Base-by-base conservation (phyloP, 768 basidiomycete species). In the Pleurotus platypus region DNA sequence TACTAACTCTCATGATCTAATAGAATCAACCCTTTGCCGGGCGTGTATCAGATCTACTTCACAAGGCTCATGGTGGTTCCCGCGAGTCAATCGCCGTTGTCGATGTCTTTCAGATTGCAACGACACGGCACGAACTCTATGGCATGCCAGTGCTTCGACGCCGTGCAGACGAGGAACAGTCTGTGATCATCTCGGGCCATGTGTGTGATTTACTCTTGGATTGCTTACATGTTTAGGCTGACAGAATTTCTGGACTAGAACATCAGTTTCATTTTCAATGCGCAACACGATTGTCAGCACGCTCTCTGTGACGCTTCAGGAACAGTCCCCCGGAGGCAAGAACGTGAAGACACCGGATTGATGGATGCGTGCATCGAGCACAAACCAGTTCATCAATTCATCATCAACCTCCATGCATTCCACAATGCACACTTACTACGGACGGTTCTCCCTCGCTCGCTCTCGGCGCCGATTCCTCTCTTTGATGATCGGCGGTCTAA, bases 381-480 rank as follows among this genome's bases (percentile, higher is more conserved):
- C 49, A 45, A 22, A 8, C 56, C 66, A 22, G 54, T 66, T 22
- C 46, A 48, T 5, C 51, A 59, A 8, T 71, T 56, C 47, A 27
- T 72, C 15, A 57, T 71, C 43, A 71, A 71, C 39, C 61, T 61
- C 6, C 62, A 66, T 49, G 64, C 63, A 0, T 54, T 70, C 1
- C 70, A 72, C 58, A 71, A 71, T 56, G 60, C 64, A 1, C 56
- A 49, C 8, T 49, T 65, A 1, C 47, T 68, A 7, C 57, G 63
- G 22, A 24, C 18, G 18, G 18, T 18, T 18, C 18, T 18, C 18
- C 18, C 18, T 18, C 18, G 18, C 18, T 18, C 18, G 18, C 18
- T 18, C 18, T 18, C 18, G 18, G 18, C 18, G 18, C 18, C 18
- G 18, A 18, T 18, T 18, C 18, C 18, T 18, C 18, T 18, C 18